These are phyloP conservation scores for Fusarium zealandicum DNA, from an alignment of 2,329 filamentous ascomycete species.

Conservation along the genomic window DNA sequence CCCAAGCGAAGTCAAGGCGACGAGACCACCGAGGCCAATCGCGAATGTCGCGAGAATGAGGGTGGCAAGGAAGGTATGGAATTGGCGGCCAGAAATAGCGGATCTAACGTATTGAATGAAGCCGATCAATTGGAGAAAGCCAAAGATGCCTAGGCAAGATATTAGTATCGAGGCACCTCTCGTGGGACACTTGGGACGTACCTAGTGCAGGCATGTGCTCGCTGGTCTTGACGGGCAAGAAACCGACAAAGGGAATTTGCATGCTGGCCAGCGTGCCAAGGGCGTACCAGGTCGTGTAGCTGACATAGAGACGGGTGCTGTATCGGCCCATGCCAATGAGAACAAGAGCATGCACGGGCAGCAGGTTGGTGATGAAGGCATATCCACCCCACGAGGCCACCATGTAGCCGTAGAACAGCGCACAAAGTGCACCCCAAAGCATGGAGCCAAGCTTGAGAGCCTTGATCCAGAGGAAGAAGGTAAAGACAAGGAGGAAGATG, in stretches of 20 bases:
- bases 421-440: slow-evolving; percentile 93
- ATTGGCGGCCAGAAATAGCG: slow-evolving; percentile 91
- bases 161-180: slow-evolving; percentile 10
- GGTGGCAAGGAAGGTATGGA: slow-evolving; percentile 85
- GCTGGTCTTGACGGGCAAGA: slow-evolving; percentile 93
- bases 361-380: slow-evolving; percentile 97
- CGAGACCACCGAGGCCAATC: slow-evolving; percentile 75
- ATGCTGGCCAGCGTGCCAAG: slow-evolving; percentile 96
- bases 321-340: slow-evolving; percentile 97
- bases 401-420: slow-evolving; percentile 99
- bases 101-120: slow-evolving; percentile 90
- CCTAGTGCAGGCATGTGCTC: slow-evolving; percentile 98
- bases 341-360: slow-evolving; percentile 92
- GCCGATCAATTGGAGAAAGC: slow-evolving; percentile 89
- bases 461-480: slow-evolving; percentile 99
- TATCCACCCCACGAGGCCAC: slow-evolving; percentile 99
- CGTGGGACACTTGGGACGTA: slow-evolving; percentile 46
- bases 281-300: slow-evolving; percentile 98
- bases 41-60: slow-evolving; percentile 78
- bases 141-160: slow-evolving; percentile 77
- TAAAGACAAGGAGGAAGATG: slow-evolving; percentile 98
- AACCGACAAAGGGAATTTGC: slow-evolving; percentile 99
- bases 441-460: slow-evolving; percentile 95
- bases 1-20: slow-evolving; percentile 86
- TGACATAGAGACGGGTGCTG: slow-evolving; percentile 91